Conservation (phyloP, 2,329 filamentous ascomycete species). For the Parascedosporium putredinis region DNA sequence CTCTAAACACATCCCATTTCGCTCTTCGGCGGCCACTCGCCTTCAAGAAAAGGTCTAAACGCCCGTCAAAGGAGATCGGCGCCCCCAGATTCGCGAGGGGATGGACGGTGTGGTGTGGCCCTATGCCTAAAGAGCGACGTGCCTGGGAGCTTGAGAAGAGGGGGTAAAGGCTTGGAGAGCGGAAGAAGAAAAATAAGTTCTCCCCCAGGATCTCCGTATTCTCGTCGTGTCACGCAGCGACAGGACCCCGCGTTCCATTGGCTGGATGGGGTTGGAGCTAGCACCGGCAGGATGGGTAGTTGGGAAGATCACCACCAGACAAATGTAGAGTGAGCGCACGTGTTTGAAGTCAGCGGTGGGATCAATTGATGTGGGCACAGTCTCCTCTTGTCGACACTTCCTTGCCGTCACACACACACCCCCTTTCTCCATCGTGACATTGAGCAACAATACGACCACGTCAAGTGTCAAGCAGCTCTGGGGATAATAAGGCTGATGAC, state of each 20-base stretch:
- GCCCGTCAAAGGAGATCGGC: too few relatives aligned
- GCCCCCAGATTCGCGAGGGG: too few relatives aligned
- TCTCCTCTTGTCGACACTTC: background rate
- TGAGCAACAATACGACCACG: background rate
- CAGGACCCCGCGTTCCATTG: background rate
- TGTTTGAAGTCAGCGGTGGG: background rate
- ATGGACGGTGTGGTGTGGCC: too few relatives aligned
- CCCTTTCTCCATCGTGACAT: background rate
- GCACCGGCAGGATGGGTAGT: slow-evolving; percentile 2
- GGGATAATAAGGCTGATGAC: background rate
- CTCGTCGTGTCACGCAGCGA: background rate
- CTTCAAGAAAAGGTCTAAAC: too few relatives aligned
- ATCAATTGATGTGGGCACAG: background rate
- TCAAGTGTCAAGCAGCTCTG: background rate
- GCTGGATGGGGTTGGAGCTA: background rate
- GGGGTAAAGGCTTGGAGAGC: too few relatives aligned
- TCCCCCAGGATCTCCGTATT: background rate
- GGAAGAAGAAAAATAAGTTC: background rate
- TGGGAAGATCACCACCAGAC: background rate
- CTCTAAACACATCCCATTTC: too few relatives aligned
- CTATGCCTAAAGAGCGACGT: too few relatives aligned
- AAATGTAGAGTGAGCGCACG: background rate
- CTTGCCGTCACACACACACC: background rate
- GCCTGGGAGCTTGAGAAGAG: too few relatives aligned
- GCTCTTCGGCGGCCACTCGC: too few relatives aligned